phyloP scores from a whole-genome alignment of 2,329 filamentous ascomycete species.

The Aspergillus sclerotialis region DNA sequence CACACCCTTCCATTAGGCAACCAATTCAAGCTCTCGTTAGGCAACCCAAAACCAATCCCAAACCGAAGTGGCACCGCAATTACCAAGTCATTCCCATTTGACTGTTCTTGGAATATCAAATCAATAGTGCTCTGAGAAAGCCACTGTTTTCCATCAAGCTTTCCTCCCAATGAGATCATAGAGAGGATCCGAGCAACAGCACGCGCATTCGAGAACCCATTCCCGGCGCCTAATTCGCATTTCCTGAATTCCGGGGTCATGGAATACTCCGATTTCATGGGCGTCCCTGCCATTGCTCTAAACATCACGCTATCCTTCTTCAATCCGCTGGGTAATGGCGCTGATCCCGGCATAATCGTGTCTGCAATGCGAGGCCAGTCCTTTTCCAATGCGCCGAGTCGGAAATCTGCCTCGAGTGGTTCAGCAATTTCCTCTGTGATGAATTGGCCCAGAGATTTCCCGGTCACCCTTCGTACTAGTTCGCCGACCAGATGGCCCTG shows the following conservation, averaged over 20 bases:
- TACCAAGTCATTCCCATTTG: constrained; percentile 35
- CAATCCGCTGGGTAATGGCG: constrained; percentile 7
- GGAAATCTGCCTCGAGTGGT: constrained; percentile 42
- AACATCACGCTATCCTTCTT: constrained; percentile 20
- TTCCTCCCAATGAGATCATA: constrained; percentile 26
- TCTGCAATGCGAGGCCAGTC: constrained; percentile 37
- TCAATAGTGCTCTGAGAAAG: constrained; percentile 38
- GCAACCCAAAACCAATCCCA: constrained; percentile 38
- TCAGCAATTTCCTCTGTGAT: constrained; percentile 36
- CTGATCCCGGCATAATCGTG: constrained; percentile 22
- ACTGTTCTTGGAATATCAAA: constrained; percentile 40
- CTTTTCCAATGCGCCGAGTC: constrained; percentile 37
- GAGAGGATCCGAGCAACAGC: constrained; percentile 38
- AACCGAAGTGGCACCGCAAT: constrained; percentile 28
- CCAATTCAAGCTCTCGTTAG: constrained; percentile 15
- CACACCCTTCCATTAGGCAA: constrained; percentile 26
- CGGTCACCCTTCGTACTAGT: constrained; percentile 35
- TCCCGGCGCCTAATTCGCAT: constrained; percentile 36
- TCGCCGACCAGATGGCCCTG: constrained; percentile 41
- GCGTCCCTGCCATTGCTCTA: constrained; percentile 24
- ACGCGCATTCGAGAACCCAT: constrained; percentile 43
- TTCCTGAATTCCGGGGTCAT: constrained; percentile 29
- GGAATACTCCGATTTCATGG: constrained; percentile 12
- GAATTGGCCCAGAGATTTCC: constrained; percentile 39
- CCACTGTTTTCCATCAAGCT: constrained; percentile 26